Evolutionary conservation across 345 rosid species (phyloP), one percentile per base, ranked within the genome.

Genomic region (Citrus medica): DNA sequence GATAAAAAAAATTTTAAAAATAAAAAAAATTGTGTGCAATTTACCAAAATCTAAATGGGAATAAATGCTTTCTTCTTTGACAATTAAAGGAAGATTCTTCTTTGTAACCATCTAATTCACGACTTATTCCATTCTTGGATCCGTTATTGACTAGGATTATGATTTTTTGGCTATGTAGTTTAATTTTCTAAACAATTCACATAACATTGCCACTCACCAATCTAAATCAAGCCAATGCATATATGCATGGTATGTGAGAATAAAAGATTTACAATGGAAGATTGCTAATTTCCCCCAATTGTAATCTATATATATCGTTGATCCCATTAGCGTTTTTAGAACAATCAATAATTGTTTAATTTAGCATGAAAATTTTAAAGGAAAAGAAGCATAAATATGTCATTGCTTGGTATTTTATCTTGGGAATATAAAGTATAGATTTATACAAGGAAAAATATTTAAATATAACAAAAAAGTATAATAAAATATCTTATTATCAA

Each of bases 11-110:
- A n/a, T n/a, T 7, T 6, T 24, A 1, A n/a, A 69, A 40, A 16
- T 24, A 46, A 7, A 37, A 17, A 22, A 48, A 73, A 71, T 30
- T 69, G 65, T 22, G 72, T 73, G 55, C 58, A 72, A 67, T 66
- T 83, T 56, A 76, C 82, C 84, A 65, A 80, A 79, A 27, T 66
- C 67, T 9, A 35, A 68, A 87, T 78, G 79, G 89, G 93, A 89
- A 91, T 89, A 84, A 70, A 90, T 92, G 86, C 95, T 94, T 94
- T 81, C 95, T 86, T 93, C 97, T 87, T 87, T 89, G 86, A 78
- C 92, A 89, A 90, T 87, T 78, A 89, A 91, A 88, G 79, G 74
- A 81, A 84, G 85, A 89, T 87, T 85, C 89, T 62, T 66, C 67
- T 38, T 66, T 66, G 74, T 67, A 32, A 28, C 64, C 67, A 79